Base-by-base conservation (phyloP, 1,139 yeast species). In the Lodderomyces elongisporus region DNA sequence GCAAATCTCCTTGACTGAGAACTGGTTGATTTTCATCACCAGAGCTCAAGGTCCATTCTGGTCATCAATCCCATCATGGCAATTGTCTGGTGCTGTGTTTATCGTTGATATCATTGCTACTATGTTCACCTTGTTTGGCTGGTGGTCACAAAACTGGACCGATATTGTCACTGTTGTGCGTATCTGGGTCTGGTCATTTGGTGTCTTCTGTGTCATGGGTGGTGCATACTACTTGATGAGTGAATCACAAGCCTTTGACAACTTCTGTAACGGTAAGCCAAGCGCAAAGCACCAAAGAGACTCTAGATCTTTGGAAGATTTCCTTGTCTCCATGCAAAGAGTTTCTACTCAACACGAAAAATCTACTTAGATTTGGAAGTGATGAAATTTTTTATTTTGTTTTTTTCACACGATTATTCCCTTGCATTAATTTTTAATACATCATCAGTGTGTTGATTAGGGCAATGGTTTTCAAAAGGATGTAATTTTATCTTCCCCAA, bases 121-220 rank as follows among this genome's bases (percentile, higher is more conserved):
- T 46, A 78, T 85, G 79, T 85, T 85, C 78, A 70, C 85, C 55
- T 70, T 87, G 60, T 88, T 87, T 80, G 96, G 96, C 56, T 88
- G 96, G 96, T 82, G 93, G 88, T 85, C 95, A 54, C 93, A 85
- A 71, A 88, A 88, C 83, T 84, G 94, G 94, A 87, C 91, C 63
- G 94, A 87, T 70, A 81, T 87, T 54, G 96, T 88, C 56, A 80
- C 96, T 40, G 95, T 87, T 60, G 88, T 81, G 60, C 83, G 94
- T 74, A 76, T 84, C 68, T 88, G 93, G 93, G 68, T 85, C 58
- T 87, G 85, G 91, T 85, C 96, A 47, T 81, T 87, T 70, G 95
- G 95, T 80, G 85, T 84, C 66, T 85, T 87, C 85, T 85, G 94
- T 75, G 79, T 82, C 71, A 68, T 87, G 74, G 96, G 95, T 67